Evolutionary conservation across 2,329 filamentous ascomycete species (phyloP), one percentile per base, ranked within the genome.

Genomic region (Diaporthe australafricana): DNA sequence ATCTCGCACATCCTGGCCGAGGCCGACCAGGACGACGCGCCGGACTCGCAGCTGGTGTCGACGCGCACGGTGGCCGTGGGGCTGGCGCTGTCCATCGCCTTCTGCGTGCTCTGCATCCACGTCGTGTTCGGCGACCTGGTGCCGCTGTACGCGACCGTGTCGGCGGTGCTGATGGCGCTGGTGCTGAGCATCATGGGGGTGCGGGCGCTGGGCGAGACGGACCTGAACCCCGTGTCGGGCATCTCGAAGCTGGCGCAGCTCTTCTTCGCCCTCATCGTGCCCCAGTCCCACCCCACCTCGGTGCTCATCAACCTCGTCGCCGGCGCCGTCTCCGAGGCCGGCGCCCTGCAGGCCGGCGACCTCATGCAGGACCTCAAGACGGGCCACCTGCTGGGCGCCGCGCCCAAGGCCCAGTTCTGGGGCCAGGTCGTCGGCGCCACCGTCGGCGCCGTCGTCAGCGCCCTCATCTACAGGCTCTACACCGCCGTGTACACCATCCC

Each of bases 281-380:
- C 96, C 0, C 86, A 92, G 69, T 90, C 91, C 0, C 91, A 94
- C 77, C 92, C 93, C 77, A 95, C 95, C 50, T 94, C 94, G 16
- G 92, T 99, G n/a, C 88, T 98, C 70, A 97, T 98, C 79, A 99
- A 99, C 79, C 89, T 99, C 1, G 91, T 99, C 8, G 96, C 96
- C 0, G 96, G 96, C 11, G 96, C 96, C 0, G 92, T 99, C 30
- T 70, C 67, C 52, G 71, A 72, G 67, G 71, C 71, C 6, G 71
- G 96, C 6, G 96, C 96, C 4, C 86, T 98, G 5, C 96, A 99
- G 84, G 96, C 96, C 3, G 96, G 96, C 11, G 96, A 99, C 81
- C 90, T 99, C 70, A 94, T 99, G 89, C 96, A 99, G 80, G 96
- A 99, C 80, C 88, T 99, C 38, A 99, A 99, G 81, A 98, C 96